phyloP scores from a whole-genome alignment of 495 filamentous ascomycete genomes.

The Sphaerosporella brunnea region DNA sequence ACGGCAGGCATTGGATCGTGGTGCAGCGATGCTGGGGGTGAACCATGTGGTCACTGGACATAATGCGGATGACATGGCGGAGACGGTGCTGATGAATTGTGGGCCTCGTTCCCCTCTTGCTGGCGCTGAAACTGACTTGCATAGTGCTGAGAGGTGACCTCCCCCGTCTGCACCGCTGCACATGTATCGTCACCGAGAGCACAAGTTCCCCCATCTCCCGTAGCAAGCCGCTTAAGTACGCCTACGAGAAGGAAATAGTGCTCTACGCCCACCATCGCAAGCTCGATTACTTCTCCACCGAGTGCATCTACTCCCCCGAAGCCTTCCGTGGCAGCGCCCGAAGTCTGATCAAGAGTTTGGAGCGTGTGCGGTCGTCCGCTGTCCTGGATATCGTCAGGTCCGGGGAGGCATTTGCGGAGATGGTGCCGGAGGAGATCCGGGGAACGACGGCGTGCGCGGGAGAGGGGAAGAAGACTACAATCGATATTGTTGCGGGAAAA shows the following conservation, averaged over 20 bases:
- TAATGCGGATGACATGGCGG: constrained; percentile 96
- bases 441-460: constrained; percentile 6
- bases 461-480: not conserved
- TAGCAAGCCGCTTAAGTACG: constrained; percentile 92
- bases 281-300: constrained; percentile 93
- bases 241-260: constrained; percentile 98
- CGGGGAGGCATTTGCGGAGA: constrained; percentile 83
- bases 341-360: constrained; percentile 81
- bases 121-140: not conserved
- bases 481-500: constrained; percentile 22
- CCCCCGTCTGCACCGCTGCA: constrained; percentile 68
- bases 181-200: constrained; percentile 77
- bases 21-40: constrained; percentile 72
- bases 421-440: constrained; percentile 43
- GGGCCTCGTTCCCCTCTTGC: not conserved
- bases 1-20: constrained; percentile 82
- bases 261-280: constrained; percentile 91
- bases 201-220: constrained; percentile 61
- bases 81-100: constrained; percentile 91
- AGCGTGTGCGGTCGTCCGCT: constrained; percentile 78
- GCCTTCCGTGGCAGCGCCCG: constrained; percentile 91
- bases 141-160: constrained; percentile 67
- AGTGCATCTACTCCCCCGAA: constrained; percentile 96
- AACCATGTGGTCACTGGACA: constrained; percentile 93
- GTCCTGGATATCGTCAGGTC: constrained; percentile 89